Base-by-base conservation (phyloP, 73 alveolate species). In the Paramecium sonneborni region DNA sequence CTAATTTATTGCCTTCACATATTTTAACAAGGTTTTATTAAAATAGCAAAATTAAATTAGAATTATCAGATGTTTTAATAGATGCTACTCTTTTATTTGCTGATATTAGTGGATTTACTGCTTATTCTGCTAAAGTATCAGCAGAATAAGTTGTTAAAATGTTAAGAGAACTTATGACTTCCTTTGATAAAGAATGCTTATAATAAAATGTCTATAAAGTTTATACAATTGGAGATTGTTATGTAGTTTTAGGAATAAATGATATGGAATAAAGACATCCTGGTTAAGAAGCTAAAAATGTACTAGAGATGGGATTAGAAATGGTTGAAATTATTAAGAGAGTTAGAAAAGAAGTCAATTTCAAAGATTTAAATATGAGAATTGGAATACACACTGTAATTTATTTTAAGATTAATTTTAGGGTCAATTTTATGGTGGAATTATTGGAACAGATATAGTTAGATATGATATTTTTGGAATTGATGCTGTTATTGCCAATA, bases 21-120 rank as follows among this genome's bases (percentile, higher is more conserved):
- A 86, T 86, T 15, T 39, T 86, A n/a, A 57, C 93, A 8, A 56
- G 85, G 35, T 86, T 86, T 23, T 95, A 95, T 11, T 93, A 93
- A 85, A 95, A 93, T 57, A 92, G 92, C 34, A 70, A 70, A 55
- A 96, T 95, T 76, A 96, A 93, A 85, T 92, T 93, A 1, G 96
- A 97, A 34, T 95, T 93, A 6, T 95, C 98, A 9, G 98, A 96
- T 84, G 95, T 92, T 0, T 69, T 96, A 15, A 95, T 86, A 21
- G 94, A 84, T 34, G 98, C 95, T n/a, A 95, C 98, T 43, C 72
- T 96, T 68, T 76, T 96, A 30, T 96, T 93, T 87, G 98, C 98
- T 62, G 98, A 96, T 93, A 96, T 96, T 21, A 96, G 94, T 12
- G 94, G 97, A 14, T 96, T 93, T 34, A 96, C 98, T 37, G 92